These are phyloP conservation scores for Trifolium repens DNA, from an alignment of 306 rosid species.

Conservation along the genomic window DNA sequence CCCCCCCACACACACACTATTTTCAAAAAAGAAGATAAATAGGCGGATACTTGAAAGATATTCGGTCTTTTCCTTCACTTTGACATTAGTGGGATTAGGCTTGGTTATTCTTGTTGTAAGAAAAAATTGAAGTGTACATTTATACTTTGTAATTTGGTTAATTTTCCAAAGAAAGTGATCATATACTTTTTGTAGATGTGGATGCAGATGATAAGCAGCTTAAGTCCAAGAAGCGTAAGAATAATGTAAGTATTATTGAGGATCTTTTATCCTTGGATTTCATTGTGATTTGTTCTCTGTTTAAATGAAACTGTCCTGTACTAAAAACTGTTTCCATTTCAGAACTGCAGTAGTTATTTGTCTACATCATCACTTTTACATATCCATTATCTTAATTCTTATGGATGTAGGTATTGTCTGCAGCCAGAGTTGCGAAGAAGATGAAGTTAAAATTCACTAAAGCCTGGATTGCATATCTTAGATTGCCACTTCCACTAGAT, in stretches of 20 bases:
- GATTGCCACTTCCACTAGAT: constrained; percentile 87
- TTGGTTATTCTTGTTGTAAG: not conserved
- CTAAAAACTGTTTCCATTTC: not conserved
- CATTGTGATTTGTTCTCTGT: not conserved
- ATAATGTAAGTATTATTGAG: constrained; percentile 49
- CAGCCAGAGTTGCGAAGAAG: constrained; percentile 65
- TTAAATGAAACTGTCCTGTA: constrained; percentile 4
- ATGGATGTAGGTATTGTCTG: constrained; percentile 58
- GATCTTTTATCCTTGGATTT: not conserved
- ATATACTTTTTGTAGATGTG: too few species aligned
- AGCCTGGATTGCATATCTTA: constrained; percentile 87
- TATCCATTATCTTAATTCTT: constrained; percentile 37
- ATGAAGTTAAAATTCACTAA: constrained; percentile 80
- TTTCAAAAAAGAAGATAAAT: too few species aligned
- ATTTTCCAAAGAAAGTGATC: constrained; percentile 50
- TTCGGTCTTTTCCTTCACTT: too few species aligned
- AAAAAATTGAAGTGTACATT: not conserved
- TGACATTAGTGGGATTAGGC: not conserved
- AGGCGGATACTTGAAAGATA: too few species aligned
- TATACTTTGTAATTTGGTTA: constrained; percentile 39
- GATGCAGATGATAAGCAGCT: constrained; percentile 54
- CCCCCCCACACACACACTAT: too few species aligned
- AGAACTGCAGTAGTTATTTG: constrained; percentile 1
- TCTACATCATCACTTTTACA: not conserved
- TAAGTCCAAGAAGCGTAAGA: constrained; percentile 51